Percentiles rank a stretch among this genome's conserved stretches.
These are phyloP conservation scores for Betula pendula DNA, from an alignment of 306 rosid genomes.

Conservation along the genomic window DNA sequence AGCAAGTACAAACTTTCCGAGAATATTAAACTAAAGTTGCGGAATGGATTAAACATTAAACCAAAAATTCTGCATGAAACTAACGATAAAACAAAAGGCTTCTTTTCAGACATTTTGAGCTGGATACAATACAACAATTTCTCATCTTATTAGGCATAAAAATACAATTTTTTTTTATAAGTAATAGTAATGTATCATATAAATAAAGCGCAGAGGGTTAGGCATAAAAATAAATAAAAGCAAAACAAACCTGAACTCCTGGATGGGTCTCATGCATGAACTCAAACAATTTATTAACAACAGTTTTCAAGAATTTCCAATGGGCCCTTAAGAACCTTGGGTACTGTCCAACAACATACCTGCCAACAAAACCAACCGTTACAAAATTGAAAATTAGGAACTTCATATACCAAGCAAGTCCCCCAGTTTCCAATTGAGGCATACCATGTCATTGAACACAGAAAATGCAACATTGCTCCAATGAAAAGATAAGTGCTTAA, in stretches of 20 bases:
- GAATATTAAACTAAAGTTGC: neutral
- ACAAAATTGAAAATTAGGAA: neutral
- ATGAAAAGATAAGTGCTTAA: neutral
- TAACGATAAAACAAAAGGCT: neutral
- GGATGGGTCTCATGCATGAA: constrained; percentile 99
- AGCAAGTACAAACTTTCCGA: neutral
- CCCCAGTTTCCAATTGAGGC: neutral
- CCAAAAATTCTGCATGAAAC: neutral
- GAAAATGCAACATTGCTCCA: neutral
- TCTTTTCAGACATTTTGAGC: neutral
- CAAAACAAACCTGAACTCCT: constrained; percentile 84
- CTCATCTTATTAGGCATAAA: neutral
- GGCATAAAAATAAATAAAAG: constrained; percentile 3
- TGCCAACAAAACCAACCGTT: constrained; percentile 34
- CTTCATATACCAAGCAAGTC: too few species aligned
- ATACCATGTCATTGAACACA: neutral
- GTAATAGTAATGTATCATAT: too few species aligned
- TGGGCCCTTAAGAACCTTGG: constrained; percentile 96
- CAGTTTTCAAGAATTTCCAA: constrained; percentile 95
- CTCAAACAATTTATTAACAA: constrained; percentile 93
- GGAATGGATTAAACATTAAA: neutral
- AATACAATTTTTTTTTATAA: too few species aligned
- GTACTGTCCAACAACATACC: constrained; percentile 99
- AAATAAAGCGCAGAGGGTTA: too few species aligned
- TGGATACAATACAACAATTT: neutral